phyloP scores from a whole-genome alignment of 768 basidiomycete genomes.

The Boletus barrowsii region DNA sequence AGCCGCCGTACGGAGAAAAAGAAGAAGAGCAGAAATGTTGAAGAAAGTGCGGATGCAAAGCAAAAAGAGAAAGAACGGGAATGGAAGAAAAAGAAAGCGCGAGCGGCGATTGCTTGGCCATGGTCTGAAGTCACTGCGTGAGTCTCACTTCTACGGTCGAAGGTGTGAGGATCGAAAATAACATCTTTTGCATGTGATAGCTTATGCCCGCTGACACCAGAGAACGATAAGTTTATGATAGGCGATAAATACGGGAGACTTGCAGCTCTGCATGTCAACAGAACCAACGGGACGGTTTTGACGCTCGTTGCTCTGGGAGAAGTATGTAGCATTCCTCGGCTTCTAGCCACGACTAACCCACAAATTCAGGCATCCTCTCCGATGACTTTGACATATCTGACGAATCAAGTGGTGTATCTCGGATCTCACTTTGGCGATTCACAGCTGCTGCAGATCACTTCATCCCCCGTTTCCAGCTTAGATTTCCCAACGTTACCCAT shows the following conservation, averaged over 20 bases:
- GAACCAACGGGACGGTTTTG: constrained; percentile 36
- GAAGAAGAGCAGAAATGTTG: constrained; percentile 44
- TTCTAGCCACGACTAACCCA: constrained; percentile 6
- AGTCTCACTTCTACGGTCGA: constrained; percentile 20
- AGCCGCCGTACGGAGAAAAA: constrained; percentile 49
- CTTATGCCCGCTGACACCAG: constrained; percentile 49
- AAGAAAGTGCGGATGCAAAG: constrained; percentile 44
- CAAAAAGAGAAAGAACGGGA: constrained; percentile 59
- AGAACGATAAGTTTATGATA: constrained; percentile 49
- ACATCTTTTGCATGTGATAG: constrained; percentile 30
- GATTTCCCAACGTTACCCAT: constrained; percentile 50
- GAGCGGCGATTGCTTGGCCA: constrained; percentile 65
- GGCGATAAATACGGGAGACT: constrained; percentile 72
- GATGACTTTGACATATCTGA: constrained; percentile 67
- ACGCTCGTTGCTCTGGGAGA: constrained; percentile 68
- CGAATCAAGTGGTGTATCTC: constrained; percentile 66
- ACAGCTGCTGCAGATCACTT: constrained; percentile 62
- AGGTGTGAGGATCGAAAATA: neutral
- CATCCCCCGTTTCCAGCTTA: constrained; percentile 39
- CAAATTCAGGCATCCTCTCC: constrained; percentile 61
- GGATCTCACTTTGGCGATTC: constrained; percentile 84
- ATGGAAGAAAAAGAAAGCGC: constrained; percentile 50
- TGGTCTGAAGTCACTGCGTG: constrained; percentile 73
- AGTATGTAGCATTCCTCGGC: constrained; percentile 37
- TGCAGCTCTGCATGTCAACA: constrained; percentile 57